phyloP scores from a whole-genome alignment of 2,329 filamentous ascomycete species.

The Claviceps arundinis region DNA sequence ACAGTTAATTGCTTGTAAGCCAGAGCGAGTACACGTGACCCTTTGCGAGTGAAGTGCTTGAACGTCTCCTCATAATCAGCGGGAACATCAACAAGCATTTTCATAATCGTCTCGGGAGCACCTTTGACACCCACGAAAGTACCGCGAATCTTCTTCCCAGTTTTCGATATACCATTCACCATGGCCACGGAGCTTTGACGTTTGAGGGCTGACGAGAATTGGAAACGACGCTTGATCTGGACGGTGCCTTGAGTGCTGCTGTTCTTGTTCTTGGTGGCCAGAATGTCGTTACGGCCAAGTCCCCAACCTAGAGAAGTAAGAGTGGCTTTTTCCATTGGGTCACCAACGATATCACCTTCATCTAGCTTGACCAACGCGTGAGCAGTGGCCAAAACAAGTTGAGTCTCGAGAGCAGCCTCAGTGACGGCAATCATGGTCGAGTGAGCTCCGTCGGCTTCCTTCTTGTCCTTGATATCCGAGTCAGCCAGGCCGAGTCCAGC shows the following conservation, averaged over 20 bases:
- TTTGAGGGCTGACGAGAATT: conserved; percentile 94
- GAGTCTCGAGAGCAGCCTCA: conserved; percentile 65
- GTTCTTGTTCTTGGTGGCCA: conserved; percentile 45
- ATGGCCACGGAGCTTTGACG: conserved; percentile 90
- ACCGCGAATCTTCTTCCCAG: conserved; percentile 62
- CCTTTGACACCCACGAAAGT: conserved; percentile 96
- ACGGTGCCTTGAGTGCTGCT: conserved; percentile 50
- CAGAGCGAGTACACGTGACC: conserved; percentile 83
- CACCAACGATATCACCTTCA: conserved; percentile 91
- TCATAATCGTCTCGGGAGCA: conserved; percentile 90
- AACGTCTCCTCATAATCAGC: conserved; percentile 92
- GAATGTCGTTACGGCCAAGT: conserved; percentile 76
- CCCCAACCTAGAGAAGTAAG: conserved; percentile 80
- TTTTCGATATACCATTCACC: conserved; percentile 58
- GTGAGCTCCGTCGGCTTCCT: conserved; percentile 70
- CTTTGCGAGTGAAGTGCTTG: conserved; percentile 95
- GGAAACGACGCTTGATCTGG: conserved; percentile 92
- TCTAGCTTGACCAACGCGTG: conserved; percentile 94
- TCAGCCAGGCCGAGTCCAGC: conserved; percentile 71
- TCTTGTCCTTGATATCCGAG: conserved; percentile 46
- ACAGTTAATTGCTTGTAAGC: conserved; percentile 83
- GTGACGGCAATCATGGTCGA: conserved; percentile 61
- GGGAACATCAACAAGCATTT: conserved; percentile 75
- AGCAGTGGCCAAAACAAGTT: conserved; percentile 83
- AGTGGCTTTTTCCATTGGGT: conserved; percentile 98